Evolutionary conservation across 208 protist species (phyloP).

Genomic region (Wallacemonas sp.): DNA sequence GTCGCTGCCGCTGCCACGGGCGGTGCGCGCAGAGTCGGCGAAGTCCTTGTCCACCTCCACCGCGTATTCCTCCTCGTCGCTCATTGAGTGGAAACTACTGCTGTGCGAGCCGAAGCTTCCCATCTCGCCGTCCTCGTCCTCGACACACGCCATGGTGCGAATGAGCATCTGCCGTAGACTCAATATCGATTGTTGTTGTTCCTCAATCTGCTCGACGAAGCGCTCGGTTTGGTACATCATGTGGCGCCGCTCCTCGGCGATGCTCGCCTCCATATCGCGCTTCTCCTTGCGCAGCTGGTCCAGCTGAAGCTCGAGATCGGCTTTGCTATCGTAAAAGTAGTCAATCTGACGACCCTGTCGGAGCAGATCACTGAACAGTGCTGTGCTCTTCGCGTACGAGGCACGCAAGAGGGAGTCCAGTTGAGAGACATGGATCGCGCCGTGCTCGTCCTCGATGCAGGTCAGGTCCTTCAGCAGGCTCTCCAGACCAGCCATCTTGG

Average conservation of each 20-base stretch:
- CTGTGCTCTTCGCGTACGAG: conserved; percentile 81
- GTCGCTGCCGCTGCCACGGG: background rate
- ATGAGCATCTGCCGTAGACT: conserved; percentile 82
- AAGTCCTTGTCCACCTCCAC: background rate
- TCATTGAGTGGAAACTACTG: conserved; percentile 5
- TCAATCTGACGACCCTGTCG: conserved; percentile 76
- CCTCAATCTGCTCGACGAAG: conserved; percentile 69
- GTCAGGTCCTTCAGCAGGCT: conserved; percentile 76
- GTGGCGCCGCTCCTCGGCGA: conserved; percentile 64
- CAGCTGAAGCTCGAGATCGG: conserved; percentile 53
- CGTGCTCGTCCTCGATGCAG: conserved; percentile 49
- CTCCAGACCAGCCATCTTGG: conserved; percentile 63
- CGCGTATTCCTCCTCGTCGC: conserved; percentile 20
- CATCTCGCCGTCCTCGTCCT: conserved; percentile 17
- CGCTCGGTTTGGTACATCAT: conserved; percentile 66
- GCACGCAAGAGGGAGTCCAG: conserved; percentile 82
- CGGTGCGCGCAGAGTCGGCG: background rate
- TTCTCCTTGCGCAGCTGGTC: conserved; percentile 59
- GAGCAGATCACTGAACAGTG: conserved; percentile 81
- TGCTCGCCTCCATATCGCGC: conserved; percentile 51
- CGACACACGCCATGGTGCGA: conserved; percentile 53
- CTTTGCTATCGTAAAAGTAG: conserved; percentile 63
- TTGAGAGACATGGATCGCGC: conserved; percentile 68
- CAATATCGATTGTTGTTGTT: conserved; percentile 84
- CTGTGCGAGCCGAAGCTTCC: background rate